phyloP scores from a whole-genome alignment of 163 green algal species.

The Volvox carteri region DNA sequence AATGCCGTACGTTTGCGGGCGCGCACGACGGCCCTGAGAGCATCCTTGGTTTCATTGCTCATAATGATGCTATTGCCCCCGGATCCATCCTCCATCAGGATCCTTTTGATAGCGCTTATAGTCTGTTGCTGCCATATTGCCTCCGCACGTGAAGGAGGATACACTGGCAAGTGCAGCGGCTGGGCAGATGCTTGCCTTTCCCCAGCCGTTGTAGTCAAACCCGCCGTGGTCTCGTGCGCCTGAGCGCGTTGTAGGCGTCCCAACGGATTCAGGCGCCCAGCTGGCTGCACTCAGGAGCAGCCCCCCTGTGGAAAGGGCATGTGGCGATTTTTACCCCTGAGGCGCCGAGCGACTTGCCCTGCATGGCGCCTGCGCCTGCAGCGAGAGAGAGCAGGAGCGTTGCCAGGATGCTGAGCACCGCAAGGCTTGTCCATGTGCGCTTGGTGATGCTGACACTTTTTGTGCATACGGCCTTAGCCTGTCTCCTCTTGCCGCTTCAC shows the following conservation, averaged over 20 bases:
- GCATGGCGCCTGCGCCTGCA: neutral
- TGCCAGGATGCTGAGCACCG: too few species aligned
- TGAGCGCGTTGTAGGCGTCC: too few species aligned
- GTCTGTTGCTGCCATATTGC: neutral
- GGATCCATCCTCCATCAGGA: slow-evolving; percentile 15
- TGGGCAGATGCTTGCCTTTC: neutral
- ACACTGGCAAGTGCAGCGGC: neutral
- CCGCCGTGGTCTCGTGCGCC: too few species aligned
- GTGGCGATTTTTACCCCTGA: neutral
- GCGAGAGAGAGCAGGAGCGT: too few species aligned
- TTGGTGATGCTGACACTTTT: too few species aligned
- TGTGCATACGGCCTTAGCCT: too few species aligned
- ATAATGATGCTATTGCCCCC: slow-evolving; percentile 1
- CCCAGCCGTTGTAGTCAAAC: neutral
- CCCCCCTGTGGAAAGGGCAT: neutral
- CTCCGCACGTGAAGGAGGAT: neutral
- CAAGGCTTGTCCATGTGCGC: too few species aligned
- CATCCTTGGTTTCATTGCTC: neutral
- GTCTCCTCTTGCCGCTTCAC: too few species aligned
- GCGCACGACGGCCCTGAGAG: neutral
- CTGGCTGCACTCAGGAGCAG: too few species aligned
- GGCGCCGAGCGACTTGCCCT: neutral
- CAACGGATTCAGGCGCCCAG: too few species aligned
- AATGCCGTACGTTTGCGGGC: neutral
- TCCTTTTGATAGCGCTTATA: slow-evolving; percentile 27